These are phyloP conservation scores for Pseudogymnoascus sp. DNA, from an alignment of 2,329 filamentous ascomycete genomes.

Conservation along the genomic window DNA sequence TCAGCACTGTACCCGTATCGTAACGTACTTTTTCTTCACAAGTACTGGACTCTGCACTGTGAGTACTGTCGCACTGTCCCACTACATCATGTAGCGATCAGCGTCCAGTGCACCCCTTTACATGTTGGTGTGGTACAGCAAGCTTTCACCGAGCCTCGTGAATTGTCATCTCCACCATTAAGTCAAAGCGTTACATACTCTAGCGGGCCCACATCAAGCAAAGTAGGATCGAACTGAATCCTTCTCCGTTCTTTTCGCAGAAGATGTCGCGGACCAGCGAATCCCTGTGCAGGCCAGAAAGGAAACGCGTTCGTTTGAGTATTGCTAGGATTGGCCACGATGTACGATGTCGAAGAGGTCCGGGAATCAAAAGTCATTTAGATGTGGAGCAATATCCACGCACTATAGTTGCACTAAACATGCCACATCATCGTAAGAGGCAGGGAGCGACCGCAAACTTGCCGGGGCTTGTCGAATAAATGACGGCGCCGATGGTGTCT, in stretches of 20 bases:
- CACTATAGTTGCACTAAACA: background rate
- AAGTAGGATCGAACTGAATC: background rate
- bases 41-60: background rate
- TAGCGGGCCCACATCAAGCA: background rate
- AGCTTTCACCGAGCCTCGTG: background rate
- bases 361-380: background rate
- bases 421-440: background rate
- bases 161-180: background rate
- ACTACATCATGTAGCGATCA: background rate
- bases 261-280: background rate
- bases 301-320: background rate
- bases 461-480: background rate
- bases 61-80: too few relatives aligned
- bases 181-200: background rate
- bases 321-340: background rate
- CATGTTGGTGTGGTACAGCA: background rate
- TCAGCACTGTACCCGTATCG: background rate
- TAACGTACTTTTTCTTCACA: background rate
- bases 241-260: background rate
- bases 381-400: background rate
- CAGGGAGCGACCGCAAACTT: background rate
- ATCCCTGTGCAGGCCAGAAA: background rate
- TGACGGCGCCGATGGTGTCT: background rate
- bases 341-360: background rate
- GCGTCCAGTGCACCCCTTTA: background rate